Evolutionary conservation across 148 eudicot genomes (phyloP), one percentile per base, ranked within the genome.

Genomic region (Camellia japonica): DNA sequence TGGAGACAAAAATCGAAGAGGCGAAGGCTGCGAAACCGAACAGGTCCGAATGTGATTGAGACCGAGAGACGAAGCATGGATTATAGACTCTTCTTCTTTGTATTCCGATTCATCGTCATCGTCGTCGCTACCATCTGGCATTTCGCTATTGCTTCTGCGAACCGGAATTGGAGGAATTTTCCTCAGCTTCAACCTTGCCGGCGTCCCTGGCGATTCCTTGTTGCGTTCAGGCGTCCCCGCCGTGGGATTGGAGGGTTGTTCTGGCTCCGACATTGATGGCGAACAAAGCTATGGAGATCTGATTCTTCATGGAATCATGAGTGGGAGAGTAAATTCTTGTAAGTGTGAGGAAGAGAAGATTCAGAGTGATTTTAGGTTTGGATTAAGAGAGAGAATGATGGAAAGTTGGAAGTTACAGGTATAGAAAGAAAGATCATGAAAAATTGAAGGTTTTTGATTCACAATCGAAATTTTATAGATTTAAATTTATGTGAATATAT

Each of bases 11-110:
- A 78, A 76, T 73, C 72, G 78, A 10, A 83, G 81, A 54, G 83
- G 85, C 72, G 80, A 52, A 51, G 84, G 85, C 68, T 77, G 14
- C 4, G 91, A 90, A 73, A 79, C 88, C 2, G 94, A 91, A 70
- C 90, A 84, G 13, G 95, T 91, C 63, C 97, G 82, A 47, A 91
- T 93, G 74, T 75, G 89, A 82, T 94, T 91, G 67, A 92, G 91
- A 19, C 97, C 90, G 30, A 91, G 82, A 77, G 79, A 78, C 0
- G 95, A 85, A 2, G 92, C 86, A 11, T 75, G 89, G n/a, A 91
- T 80, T 0, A 90, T 89, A 68, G 87, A 77, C 65, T 84, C 79
- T 51, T 79, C 87, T 18, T 78, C 87, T 18, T 76, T 88, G 7
- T 74, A 79, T 0, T 82, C 83, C 3, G 77, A 80, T 1, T 75